Conservation (phyloP, 2,329 filamentous ascomycete species). For the Talaromyces sp. region DNA sequence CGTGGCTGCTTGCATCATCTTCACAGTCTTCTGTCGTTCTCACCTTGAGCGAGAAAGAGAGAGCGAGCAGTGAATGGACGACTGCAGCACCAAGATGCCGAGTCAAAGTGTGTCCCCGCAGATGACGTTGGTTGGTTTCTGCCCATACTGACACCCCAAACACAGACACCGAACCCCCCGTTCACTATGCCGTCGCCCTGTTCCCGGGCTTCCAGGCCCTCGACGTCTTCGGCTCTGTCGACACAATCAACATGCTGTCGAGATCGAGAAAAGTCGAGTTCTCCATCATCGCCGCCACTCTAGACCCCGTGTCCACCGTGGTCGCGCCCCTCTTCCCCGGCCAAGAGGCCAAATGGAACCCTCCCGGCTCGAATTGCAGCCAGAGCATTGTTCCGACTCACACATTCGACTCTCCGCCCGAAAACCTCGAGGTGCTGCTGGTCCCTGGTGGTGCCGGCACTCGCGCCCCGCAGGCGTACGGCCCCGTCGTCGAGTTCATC, state of each 20-base stretch:
- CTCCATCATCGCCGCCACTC: slow-evolving; percentile 7
- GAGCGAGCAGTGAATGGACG: not conserved
- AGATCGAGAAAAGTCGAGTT: slow-evolving; percentile 6
- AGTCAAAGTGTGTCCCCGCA: not conserved
- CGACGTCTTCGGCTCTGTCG: slow-evolving; percentile 7
- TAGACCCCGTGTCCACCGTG: slow-evolving; percentile 8
- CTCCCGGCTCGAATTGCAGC: slow-evolving; percentile 11
- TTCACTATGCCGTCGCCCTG: slow-evolving; percentile 6
- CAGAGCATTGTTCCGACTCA: slow-evolving; percentile 44
- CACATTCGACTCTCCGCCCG: slow-evolving; percentile 49
- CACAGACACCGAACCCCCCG: not conserved
- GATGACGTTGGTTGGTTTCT: not conserved
- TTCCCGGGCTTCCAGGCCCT: slow-evolving; percentile 11
- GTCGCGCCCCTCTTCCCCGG: slow-evolving; percentile 2
- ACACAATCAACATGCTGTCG: slow-evolving; percentile 6
- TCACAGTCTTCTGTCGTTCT: not conserved
- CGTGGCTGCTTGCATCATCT: too few relatives aligned
- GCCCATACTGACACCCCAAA: not conserved
- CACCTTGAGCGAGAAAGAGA: not conserved
- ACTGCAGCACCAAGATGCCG: not conserved
- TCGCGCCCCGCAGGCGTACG: slow-evolving; percentile 21
- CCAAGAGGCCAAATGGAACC: slow-evolving; percentile 7
- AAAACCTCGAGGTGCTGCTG: slow-evolving; percentile 56
- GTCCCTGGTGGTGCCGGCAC: slow-evolving; percentile 58
- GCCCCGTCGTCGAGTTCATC: slow-evolving; percentile 43